Percentiles rank a stretch among this genome's conserved stretches.
Evolutionary conservation across 352 stramenopile genomes (phyloP).

Genomic region (Peronosclerospora sorghi): DNA sequence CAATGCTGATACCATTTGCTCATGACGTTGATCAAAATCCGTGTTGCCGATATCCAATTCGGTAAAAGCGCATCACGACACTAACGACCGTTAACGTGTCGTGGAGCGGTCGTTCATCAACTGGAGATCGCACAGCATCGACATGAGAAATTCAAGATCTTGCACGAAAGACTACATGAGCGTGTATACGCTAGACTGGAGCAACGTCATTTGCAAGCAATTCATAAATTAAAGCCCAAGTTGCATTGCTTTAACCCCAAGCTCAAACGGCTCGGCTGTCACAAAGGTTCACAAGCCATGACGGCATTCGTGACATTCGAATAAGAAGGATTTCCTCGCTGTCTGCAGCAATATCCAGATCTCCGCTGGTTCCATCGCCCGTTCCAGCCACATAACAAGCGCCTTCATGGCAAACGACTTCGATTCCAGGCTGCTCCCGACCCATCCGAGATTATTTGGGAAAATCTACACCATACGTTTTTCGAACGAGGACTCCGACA

Average conservation of each 20-base stretch:
- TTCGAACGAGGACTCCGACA: slow-evolving; percentile 50
- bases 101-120: slow-evolving; percentile 45
- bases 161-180: slow-evolving; percentile 31
- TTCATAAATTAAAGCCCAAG: slow-evolving; percentile 32
- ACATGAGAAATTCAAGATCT: slow-evolving; percentile 49
- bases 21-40: slow-evolving; percentile 43
- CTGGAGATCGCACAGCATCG: slow-evolving; percentile 59
- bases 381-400: slow-evolving; percentile 55
- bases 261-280: slow-evolving; percentile 28
- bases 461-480: slow-evolving; percentile 66
- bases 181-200: slow-evolving; percentile 32
- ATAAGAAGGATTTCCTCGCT: slow-evolving; percentile 71
- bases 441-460: slow-evolving; percentile 78
- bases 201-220: slow-evolving; percentile 30
- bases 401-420: slow-evolving; percentile 58
- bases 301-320: slow-evolving; percentile 81
- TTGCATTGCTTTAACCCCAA: slow-evolving; percentile 33
- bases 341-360: slow-evolving; percentile 64
- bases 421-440: slow-evolving; percentile 59
- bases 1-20: slow-evolving; percentile 36
- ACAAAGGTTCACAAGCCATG: slow-evolving; percentile 40
- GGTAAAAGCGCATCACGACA: slow-evolving; percentile 50
- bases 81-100: slow-evolving; percentile 45
- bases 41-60: slow-evolving; percentile 72
- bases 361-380: slow-evolving; percentile 60